Evolutionary conservation across 495 filamentous ascomycete species (phyloP).

Genomic region (Xylaria curta): DNA sequence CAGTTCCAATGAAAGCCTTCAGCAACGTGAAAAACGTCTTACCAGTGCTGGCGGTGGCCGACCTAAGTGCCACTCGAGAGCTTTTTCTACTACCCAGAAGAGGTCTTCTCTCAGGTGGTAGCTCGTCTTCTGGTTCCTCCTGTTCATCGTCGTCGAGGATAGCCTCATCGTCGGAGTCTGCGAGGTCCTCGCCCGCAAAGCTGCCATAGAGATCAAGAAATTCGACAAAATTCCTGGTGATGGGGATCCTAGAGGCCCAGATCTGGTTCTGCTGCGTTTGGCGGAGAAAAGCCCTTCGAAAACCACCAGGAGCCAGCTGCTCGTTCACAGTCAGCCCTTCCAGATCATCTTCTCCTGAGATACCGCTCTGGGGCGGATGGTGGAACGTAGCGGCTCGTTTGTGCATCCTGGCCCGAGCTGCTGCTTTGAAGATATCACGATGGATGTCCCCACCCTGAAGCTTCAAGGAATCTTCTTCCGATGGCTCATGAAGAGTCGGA

Average conservation of each 20-base stretch:
- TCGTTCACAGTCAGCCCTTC: conserved; percentile 54
- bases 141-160: conserved; percentile 50
- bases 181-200: conserved; percentile 75
- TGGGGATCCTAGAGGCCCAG: conserved; percentile 51
- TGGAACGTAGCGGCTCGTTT: conserved; percentile 67
- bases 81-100: conserved; percentile 59
- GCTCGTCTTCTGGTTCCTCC: conserved; percentile 44
- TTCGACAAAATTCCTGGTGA: conserved; percentile 70
- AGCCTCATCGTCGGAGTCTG: conserved; percentile 67
- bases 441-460: conserved; percentile 74
- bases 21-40: conserved; percentile 73
- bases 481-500: conserved; percentile 41
- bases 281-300: conserved; percentile 64
- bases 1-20: conserved; percentile 71
- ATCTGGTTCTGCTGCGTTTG: conserved; percentile 50
- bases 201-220: conserved; percentile 74
- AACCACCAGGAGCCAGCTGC: conserved; percentile 64
- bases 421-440: conserved; percentile 69
- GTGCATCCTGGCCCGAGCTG: conserved; percentile 55
- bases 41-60: conserved; percentile 62
- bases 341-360: conserved; percentile 31
- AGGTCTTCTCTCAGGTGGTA: conserved; percentile 52
- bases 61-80: conserved; percentile 44
- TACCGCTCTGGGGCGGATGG: conserved; percentile 38
- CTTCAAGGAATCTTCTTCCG: conserved; percentile 60